Evolutionary conservation across 1,284 basidiomycete genomes (phyloP).

Genomic region (Ceratobasidium sp.): DNA sequence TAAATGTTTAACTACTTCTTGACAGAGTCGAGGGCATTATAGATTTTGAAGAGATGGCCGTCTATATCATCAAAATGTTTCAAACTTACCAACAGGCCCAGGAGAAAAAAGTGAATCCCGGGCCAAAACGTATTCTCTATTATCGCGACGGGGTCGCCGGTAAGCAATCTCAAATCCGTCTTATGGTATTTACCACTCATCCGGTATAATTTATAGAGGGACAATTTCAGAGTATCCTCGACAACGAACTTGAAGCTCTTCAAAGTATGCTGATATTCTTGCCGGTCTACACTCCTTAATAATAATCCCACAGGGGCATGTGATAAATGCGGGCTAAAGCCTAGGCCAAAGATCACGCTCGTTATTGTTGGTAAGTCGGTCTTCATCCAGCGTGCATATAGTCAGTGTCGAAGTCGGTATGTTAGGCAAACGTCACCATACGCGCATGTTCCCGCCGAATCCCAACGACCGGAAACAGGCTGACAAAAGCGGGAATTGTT

Average conservation of each 20-base stretch:
- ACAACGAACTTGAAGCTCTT: conserved; percentile 41
- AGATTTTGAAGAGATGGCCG: conserved; percentile 33
- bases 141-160: conserved; percentile 69
- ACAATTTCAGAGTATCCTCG: conserved; percentile 43
- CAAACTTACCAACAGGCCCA: conserved; percentile 7
- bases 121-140: conserved; percentile 41
- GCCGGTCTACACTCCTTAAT: not conserved
- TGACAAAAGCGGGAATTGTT: conserved; percentile 66
- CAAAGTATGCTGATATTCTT: conserved; percentile 17
- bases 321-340: conserved; percentile 33
- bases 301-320: conserved; percentile 38
- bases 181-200: not conserved
- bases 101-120: conserved; percentile 17
- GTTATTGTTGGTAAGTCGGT: conserved; percentile 50
- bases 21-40: conserved; percentile 23
- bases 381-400: not conserved
- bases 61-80: conserved; percentile 18
- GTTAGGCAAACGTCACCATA: conserved; percentile 62
- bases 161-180: not conserved
- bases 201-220: conserved; percentile 58
- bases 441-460: conserved; percentile 72
- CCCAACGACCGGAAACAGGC: conserved; percentile 53
- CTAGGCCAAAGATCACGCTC: conserved; percentile 43
- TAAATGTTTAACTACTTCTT: not conserved
- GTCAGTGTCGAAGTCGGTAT: not conserved